Conservation (phyloP, 768 basidiomycete genomes). For the Leucogyrophana mollusca region DNA sequence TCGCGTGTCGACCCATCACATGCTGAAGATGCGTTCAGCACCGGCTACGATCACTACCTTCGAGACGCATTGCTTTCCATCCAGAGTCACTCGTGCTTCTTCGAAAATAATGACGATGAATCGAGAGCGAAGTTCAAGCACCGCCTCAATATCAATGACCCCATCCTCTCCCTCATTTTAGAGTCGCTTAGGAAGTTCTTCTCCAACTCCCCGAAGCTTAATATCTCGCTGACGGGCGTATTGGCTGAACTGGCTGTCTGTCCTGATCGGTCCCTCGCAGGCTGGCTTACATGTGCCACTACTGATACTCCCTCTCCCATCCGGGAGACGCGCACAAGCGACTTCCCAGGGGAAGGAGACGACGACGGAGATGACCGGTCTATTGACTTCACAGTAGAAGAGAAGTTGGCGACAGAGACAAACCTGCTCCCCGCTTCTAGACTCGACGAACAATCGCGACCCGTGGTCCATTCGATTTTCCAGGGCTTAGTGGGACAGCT, state of each 20-base stretch:
- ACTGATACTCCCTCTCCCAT: constrained; percentile 34
- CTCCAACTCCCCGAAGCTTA: constrained; percentile 80
- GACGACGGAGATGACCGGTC: constrained; percentile 78
- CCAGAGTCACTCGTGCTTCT: constrained; percentile 62
- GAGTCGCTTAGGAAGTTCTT: constrained; percentile 78
- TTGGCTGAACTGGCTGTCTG: constrained; percentile 81
- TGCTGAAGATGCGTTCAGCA: constrained; percentile 72
- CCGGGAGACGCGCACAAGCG: constrained; percentile 10
- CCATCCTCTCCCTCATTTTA: constrained; percentile 68
- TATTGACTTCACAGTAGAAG: constrained; percentile 72
- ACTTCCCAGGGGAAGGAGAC: constrained; percentile 12
- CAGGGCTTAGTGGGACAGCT: constrained; percentile 80
- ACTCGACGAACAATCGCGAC: constrained; percentile 70
- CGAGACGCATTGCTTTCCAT: constrained; percentile 70
- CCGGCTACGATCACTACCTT: constrained; percentile 82
- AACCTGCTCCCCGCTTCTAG: constrained; percentile 62
- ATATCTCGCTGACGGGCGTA: constrained; percentile 84
- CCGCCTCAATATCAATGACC: constrained; percentile 75
- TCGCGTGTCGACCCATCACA: constrained; percentile 76
- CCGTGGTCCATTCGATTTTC: constrained; percentile 79
- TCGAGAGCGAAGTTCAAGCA: constrained; percentile 55
- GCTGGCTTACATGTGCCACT: constrained; percentile 79
- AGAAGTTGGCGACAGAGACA: constrained; percentile 56
- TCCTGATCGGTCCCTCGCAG: constrained; percentile 80
- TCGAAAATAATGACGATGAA: constrained; percentile 40